phyloP scores from a whole-genome alignment of 1,284 basidiomycete genomes.

The Microbotryomycetes sp. region DNA sequence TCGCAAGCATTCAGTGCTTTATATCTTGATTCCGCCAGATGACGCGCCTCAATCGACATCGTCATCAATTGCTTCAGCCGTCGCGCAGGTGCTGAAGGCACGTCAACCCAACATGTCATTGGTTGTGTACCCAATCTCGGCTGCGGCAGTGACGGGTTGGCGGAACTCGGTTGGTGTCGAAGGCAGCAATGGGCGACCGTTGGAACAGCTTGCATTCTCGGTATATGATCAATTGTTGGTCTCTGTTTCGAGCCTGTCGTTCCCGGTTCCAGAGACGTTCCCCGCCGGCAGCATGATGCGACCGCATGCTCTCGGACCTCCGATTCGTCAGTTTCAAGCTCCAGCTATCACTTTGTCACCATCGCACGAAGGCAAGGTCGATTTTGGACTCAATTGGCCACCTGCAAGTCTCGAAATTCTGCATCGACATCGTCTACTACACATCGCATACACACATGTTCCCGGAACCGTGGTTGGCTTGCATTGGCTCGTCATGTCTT shows the following conservation, averaged over 20 bases:
- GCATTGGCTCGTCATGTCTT: conserved; percentile 44
- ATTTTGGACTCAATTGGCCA: conserved; percentile 47
- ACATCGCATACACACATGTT: conserved; percentile 56
- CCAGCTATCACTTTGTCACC: conserved; percentile 44
- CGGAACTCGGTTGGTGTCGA: conserved; percentile 43
- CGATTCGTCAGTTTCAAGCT: neutral
- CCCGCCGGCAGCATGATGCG: conserved; percentile 12
- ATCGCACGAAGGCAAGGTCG: conserved; percentile 46
- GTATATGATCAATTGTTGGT: conserved; percentile 63
- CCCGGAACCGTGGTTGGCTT: neutral
- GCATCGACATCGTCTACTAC: conserved; percentile 62
- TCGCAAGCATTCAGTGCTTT: conserved; percentile 49
- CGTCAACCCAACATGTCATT: conserved; percentile 35
- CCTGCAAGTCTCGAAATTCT: conserved; percentile 57
- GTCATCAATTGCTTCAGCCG: conserved; percentile 50
- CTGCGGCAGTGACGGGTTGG: conserved; percentile 51
- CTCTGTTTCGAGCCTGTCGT: conserved; percentile 53
- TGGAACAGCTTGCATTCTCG: conserved; percentile 53
- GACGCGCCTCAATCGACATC: conserved; percentile 50
- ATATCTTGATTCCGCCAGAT: conserved; percentile 51
- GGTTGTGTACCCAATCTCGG: conserved; percentile 63
- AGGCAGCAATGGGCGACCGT: conserved; percentile 39
- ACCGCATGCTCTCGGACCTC: neutral
- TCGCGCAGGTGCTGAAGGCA: conserved; percentile 19
- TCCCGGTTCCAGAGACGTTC: conserved; percentile 45